Conservation (phyloP, 495 filamentous ascomycete genomes). For the Hypoxylon lienhwacheense region DNA sequence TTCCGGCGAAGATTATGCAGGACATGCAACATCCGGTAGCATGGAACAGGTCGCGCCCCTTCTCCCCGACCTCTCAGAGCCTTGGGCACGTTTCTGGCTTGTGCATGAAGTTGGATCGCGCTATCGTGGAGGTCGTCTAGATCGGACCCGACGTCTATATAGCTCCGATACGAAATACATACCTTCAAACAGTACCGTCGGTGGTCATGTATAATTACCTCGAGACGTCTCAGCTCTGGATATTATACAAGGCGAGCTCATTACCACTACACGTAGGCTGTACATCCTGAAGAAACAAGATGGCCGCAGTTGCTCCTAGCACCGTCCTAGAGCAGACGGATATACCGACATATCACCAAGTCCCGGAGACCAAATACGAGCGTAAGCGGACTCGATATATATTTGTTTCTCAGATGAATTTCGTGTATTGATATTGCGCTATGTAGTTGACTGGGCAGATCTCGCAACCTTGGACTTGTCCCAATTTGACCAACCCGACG, state of each 20-base stretch:
- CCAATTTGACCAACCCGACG: constrained; percentile 55
- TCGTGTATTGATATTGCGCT: constrained; percentile 1
- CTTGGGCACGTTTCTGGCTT: constrained; percentile 21
- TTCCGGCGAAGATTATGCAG: not conserved
- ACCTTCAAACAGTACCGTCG: constrained; percentile 16
- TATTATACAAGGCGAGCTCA: not conserved
- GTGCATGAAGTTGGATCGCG: constrained; percentile 22
- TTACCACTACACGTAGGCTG: too few relatives aligned
- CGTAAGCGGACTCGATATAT: constrained; percentile 25
- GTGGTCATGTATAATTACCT: constrained; percentile 5
- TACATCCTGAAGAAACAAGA: constrained; percentile 14
- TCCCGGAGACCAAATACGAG: constrained; percentile 44
- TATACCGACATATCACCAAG: constrained; percentile 43
- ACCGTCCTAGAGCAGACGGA: constrained; percentile 11
- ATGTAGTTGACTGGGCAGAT: constrained; percentile 58
- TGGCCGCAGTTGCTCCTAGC: constrained; percentile 34
- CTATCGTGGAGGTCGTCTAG: constrained; percentile 27
- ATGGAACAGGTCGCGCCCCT: constrained; percentile 24
- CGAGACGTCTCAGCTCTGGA: not conserved
- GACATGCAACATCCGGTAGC: constrained; percentile 12
- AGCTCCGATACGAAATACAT: constrained; percentile 12
- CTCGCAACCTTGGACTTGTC: constrained; percentile 59
- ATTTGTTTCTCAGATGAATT: not conserved
- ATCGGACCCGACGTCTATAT: constrained; percentile 20
- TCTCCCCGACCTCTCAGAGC: not conserved